A percentile compares a stretch with the other conserved stretches of the same genome.
phyloP scores from a whole-genome alignment of 2,329 filamentous ascomycete species.

The Alternaria conjuncta region DNA sequence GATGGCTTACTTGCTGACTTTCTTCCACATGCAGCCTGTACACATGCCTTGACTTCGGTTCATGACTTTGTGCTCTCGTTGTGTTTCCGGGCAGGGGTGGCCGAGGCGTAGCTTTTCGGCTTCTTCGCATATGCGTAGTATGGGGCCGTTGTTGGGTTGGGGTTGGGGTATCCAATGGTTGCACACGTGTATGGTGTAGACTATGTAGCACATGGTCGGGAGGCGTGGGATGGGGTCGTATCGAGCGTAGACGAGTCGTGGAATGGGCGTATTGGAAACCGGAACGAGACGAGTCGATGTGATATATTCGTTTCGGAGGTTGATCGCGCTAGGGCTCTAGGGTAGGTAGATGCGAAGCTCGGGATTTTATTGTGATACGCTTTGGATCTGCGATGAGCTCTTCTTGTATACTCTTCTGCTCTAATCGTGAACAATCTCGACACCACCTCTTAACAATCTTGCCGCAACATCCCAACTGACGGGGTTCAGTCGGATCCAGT shows the following conservation, averaged over 20 bases:
- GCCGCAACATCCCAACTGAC: slow-evolving; percentile 5
- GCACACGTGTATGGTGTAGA: slow-evolving; percentile 42
- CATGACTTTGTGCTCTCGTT: slow-evolving; percentile 39
- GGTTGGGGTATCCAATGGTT: slow-evolving; percentile 43
- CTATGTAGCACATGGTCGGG: slow-evolving; percentile 39
- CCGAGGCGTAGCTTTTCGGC: slow-evolving; percentile 36
- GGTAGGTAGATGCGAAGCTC: background rate
- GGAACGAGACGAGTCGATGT: background rate
- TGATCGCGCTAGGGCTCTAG: background rate
- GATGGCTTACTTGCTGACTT: slow-evolving; percentile 12
- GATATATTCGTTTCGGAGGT: background rate
- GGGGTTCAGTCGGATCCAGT: background rate
- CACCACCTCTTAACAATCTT: slow-evolving; percentile 7
- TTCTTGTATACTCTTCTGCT: background rate
- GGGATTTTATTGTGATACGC: background rate
- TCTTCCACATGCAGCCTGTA: slow-evolving; percentile 38
- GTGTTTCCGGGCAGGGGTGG: slow-evolving; percentile 32
- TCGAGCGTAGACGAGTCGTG: background rate
- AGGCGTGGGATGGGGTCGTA: background rate
- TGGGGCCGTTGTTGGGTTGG: slow-evolving; percentile 31
- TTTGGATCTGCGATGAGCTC: background rate
- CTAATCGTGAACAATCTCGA: slow-evolving; percentile 5
- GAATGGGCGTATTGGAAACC: background rate
- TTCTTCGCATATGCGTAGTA: slow-evolving; percentile 38
- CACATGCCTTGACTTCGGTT: slow-evolving; percentile 43